Evolutionary conservation across 2,329 filamentous ascomycete species (phyloP).

Genomic region (Penicillium sp.): DNA sequence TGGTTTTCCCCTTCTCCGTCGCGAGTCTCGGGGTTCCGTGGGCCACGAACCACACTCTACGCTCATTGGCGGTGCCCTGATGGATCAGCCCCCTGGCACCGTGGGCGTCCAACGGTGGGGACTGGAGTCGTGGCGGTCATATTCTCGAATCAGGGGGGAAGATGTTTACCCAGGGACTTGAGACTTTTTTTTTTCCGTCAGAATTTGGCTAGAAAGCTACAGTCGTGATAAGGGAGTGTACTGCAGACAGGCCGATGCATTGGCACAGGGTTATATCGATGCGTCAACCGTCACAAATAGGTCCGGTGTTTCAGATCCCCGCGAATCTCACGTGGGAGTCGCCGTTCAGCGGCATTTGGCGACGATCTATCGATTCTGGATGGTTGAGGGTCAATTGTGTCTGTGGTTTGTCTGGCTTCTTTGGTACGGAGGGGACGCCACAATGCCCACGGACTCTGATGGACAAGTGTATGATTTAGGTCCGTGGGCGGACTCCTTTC

Average conservation of each 20-base stretch:
- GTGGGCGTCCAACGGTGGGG: constrained; percentile 18
- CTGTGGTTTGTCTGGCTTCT: constrained; percentile 7
- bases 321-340: constrained; percentile 22
- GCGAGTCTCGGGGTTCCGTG: constrained; percentile 11
- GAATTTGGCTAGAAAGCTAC: background rate
- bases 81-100: constrained; percentile 19
- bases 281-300: constrained; percentile 5
- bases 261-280: background rate
- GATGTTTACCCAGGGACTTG: constrained; percentile 3
- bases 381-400: background rate
- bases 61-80: constrained; percentile 15
- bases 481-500: background rate
- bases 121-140: constrained; percentile 12
- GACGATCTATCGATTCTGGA: constrained; percentile 12
- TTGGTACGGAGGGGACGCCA: constrained; percentile 10
- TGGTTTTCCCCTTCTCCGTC: constrained; percentile 10
- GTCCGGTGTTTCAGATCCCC: constrained; percentile 23
- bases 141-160: constrained; percentile 22
- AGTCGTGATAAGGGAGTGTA: background rate
- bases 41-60: constrained; percentile 6
- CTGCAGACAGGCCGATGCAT: background rate
- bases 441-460: constrained; percentile 4
- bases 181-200: background rate
- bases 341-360: constrained; percentile 20
- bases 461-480: background rate